phyloP scores from a whole-genome alignment of 2,329 filamentous ascomycete species.

The Colletotrichum endophyticum region DNA sequence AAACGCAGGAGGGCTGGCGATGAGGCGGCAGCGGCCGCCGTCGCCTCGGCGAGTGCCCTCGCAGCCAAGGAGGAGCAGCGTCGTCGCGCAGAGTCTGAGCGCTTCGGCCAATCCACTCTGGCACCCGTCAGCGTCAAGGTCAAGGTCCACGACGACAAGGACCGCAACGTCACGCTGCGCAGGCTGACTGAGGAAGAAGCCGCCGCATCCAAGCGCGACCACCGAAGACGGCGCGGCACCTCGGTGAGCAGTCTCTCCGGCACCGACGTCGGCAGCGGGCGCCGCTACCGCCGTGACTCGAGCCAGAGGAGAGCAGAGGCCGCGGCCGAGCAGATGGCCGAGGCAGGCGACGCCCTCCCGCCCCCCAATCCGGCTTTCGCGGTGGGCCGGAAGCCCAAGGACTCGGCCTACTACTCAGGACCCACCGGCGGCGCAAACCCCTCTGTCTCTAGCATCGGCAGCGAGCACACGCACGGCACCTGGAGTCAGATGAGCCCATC shows the following conservation, averaged over 20 bases:
- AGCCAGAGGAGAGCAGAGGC: conserved; percentile 51
- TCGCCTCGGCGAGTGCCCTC: conserved; percentile 50
- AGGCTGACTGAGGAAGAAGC: conserved; percentile 66
- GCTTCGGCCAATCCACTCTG: conserved; percentile 45
- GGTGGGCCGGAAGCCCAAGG: conserved; percentile 54
- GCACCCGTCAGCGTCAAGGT: conserved; percentile 63
- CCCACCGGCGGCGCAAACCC: conserved; percentile 38
- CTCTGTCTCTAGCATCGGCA: conserved; percentile 53
- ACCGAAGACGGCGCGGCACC: conserved; percentile 41
- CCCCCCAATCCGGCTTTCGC: conserved; percentile 64
- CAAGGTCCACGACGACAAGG: conserved; percentile 64
- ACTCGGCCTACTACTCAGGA: conserved; percentile 67
- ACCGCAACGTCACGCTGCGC: conserved; percentile 65
- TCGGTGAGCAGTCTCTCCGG: conserved; percentile 63
- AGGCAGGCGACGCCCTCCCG: conserved; percentile 46
- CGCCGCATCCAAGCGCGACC: conserved; percentile 43
- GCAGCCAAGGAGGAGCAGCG: conserved; percentile 52
- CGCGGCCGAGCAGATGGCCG: conserved; percentile 49
- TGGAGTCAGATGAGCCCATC: conserved; percentile 59
- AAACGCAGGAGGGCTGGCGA: conserved; percentile 51
- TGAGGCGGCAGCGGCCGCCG: conserved; percentile 51
- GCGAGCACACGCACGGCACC: conserved; percentile 51
- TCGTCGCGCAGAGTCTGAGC: conserved; percentile 36
- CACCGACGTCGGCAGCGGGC: conserved; percentile 54
- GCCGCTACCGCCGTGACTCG: conserved; percentile 61